These are phyloP conservation scores for Themeda triandra DNA, from an alignment of 176 grass and related monocot genomes.

Conservation along the genomic window DNA sequence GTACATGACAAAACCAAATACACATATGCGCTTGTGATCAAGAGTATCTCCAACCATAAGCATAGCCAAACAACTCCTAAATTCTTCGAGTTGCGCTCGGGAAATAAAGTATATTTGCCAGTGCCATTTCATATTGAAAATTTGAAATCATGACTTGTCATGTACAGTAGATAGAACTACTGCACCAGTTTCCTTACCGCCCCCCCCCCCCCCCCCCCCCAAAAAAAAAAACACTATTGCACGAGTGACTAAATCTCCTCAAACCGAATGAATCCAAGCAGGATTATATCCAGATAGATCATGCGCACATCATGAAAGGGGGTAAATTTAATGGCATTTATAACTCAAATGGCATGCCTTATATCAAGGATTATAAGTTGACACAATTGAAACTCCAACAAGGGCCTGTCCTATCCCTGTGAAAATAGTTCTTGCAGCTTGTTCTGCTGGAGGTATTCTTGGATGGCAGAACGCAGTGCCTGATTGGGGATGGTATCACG, in stretches of 20 bases:
- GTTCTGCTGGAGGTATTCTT: constrained; percentile 45
- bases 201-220: no score
- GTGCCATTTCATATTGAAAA: no score
- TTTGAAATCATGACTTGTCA: no score
- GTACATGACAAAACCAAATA: no score
- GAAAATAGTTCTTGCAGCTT: not conserved
- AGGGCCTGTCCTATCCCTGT: not conserved
- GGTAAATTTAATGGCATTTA: not conserved
- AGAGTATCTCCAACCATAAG: no score
- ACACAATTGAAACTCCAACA: not conserved
- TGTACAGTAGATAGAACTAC: no score
- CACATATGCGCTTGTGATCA: no score
- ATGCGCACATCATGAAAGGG: not conserved
- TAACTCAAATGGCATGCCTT: not conserved
- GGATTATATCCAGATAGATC: not conserved
- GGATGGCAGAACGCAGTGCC: constrained; percentile 52
- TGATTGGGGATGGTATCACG: constrained; percentile 43
- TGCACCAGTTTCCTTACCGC: no score
- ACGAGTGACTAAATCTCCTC: not conserved
- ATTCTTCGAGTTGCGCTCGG: no score
- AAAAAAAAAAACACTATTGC: no score
- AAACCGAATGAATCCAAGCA: not conserved
- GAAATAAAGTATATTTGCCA: no score
- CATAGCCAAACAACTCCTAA: no score
- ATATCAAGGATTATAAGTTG: not conserved